Base-by-base conservation (phyloP, 352 stramenopile genomes). In the Phytophthora syringae region DNA sequence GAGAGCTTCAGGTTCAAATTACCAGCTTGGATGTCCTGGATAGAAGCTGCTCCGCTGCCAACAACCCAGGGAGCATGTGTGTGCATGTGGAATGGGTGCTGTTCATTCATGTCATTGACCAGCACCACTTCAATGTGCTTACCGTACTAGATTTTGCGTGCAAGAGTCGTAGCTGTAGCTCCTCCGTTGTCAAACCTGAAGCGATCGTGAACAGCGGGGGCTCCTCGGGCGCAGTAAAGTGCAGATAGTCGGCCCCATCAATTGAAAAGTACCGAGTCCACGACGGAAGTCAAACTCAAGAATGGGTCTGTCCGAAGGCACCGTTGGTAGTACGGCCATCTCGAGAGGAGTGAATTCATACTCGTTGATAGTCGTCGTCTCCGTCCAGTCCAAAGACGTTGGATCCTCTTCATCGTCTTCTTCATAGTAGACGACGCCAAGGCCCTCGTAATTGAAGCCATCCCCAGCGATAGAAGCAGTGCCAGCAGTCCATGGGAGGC, bases 1-100 rank as follows among this genome's bases (percentile, higher is more conserved):
- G n/a, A 25, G 1, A 78, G 22, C 7, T 79, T 71, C 34, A 76
- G 40, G 7, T 37, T 40, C 11, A 63, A 27, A 16, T 60, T 64
- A 1, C 37, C 22, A 11, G 21, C 45, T 30, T 55, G 52, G 22
- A 70, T 70, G 2, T 65, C 52, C 1, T 64, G 30, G n/a, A 59
- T 11, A 2, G 64, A 59, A 1, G 58, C 69, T 4, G 56, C 36
- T 0, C 68, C 69, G 10, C 45, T 70, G 1, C 51, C 63, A 7
- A 80, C 30, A 11, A 75, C 64, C 55, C 58, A 77, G 0, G 60
- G 70, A 3, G 60, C 12, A 15, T 77, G 64, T 0, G 56, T 60
- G 52, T 80, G 68, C 52, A 80, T 25, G 54, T 80, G 72, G 40
- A 80, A 77, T 28, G 72, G 72, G 28, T 80, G 72, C 34, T 80